Percentiles rank a stretch among this genome's conserved stretches.
Evolutionary conservation across 1,284 basidiomycete species (phyloP).

Genomic region (Mycena sp.): DNA sequence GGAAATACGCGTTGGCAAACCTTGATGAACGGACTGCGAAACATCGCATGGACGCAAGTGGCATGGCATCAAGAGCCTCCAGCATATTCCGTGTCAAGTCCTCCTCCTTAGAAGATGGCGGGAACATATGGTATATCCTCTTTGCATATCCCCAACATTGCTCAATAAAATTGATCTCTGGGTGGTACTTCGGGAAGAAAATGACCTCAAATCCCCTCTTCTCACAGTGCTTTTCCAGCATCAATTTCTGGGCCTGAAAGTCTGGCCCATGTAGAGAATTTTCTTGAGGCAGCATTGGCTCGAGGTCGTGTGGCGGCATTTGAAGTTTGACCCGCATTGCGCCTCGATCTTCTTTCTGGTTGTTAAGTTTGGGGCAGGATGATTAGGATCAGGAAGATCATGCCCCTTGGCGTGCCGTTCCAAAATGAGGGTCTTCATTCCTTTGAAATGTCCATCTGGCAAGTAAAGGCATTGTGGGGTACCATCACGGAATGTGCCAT

Average conservation of each 20-base stretch:
- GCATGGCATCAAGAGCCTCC: neutral
- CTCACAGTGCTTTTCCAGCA: conserved; percentile 10
- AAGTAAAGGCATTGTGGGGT: conserved; percentile 10
- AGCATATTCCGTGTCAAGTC: neutral
- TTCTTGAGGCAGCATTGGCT: conserved; percentile 9
- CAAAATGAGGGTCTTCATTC: conserved; percentile 3
- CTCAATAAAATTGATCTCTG: neutral
- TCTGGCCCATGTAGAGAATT: conserved; percentile 10
- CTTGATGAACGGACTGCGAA: conserved; percentile 13
- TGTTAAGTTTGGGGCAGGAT: neutral
- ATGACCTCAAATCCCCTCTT: conserved; percentile 8
- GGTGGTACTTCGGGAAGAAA: conserved; percentile 11
- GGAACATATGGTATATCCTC: neutral
- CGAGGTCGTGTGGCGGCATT: conserved; percentile 4
- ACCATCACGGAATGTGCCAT: conserved; percentile 10
- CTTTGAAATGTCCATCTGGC: conserved; percentile 15
- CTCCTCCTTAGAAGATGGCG: neutral
- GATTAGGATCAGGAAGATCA: conserved; percentile 7
- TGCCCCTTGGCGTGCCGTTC: conserved; percentile 15
- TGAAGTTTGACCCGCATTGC: neutral
- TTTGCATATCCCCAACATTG: conserved; percentile 17
- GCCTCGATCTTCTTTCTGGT: conserved; percentile 4
- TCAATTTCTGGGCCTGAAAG: conserved; percentile 17
- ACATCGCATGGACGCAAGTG: conserved; percentile 4
- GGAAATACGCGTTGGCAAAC: conserved; percentile 6